phyloP scores from a whole-genome alignment of 345 rosid genomes.

The Passiflora organensis region DNA sequence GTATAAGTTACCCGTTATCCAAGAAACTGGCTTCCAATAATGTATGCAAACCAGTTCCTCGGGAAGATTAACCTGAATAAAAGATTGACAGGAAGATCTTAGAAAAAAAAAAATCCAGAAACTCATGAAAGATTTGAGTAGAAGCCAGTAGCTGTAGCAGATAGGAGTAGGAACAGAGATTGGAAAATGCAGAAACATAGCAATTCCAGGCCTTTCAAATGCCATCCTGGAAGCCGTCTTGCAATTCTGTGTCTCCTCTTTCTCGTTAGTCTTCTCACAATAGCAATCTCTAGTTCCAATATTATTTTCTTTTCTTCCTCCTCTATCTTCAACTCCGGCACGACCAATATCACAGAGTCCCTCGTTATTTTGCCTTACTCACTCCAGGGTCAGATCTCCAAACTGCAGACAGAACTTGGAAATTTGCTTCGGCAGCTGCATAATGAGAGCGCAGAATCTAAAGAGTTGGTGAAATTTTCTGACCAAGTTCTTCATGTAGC shows the following conservation, averaged over 20 bases:
- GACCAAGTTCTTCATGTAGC: constrained; percentile 45
- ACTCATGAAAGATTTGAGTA: neutral
- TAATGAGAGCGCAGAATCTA: constrained; percentile 19
- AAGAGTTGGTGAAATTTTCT: constrained; percentile 27
- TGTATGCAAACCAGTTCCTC: no score
- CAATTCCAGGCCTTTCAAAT: constrained; percentile 21
- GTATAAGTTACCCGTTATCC: neutral
- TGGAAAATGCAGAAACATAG: constrained; percentile 36
- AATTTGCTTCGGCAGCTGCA: constrained; percentile 39
- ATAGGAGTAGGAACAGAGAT: neutral
- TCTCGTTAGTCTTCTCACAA: constrained; percentile 25
- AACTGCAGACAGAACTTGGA: constrained; percentile 37
- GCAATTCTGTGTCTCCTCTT: constrained; percentile 25
- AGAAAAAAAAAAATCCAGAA: neutral
- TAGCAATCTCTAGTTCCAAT: constrained; percentile 23
- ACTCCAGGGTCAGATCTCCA: constrained; percentile 28
- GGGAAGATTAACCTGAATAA: no score
- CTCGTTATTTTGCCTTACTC: constrained; percentile 19
- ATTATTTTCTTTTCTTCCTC: constrained; percentile 18
- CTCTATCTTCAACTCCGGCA: constrained; percentile 11
- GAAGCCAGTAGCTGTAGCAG: neutral
- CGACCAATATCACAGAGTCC: neutral
- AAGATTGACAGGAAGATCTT: no score
- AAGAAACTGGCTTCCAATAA: neutral
- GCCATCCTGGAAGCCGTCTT: constrained; percentile 25